Evolutionary conservation across 805 yeast genomes (phyloP), one percentile per base, ranked within the genome.

Genomic region (Pichia ethanolica): DNA sequence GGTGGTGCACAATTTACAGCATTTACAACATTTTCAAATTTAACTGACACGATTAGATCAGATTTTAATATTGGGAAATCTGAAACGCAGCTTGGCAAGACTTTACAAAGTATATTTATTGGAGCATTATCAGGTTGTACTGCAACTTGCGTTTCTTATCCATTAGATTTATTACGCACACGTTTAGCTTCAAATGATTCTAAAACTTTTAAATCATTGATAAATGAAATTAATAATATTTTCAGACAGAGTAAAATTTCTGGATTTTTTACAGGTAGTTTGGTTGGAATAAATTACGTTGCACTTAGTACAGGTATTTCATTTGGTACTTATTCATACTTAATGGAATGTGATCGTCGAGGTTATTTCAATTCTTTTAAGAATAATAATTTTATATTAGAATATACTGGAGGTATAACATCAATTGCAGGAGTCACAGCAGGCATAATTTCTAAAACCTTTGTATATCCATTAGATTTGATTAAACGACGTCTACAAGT

Each of bases 161-260:
- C 99, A 1, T 81, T 88, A 58, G 99, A 93, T 64, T 73, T 89
- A n/a, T 66, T 93, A 40, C 69, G 99, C 46, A 93, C 99, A 0
- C 71, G 96, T 47, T 74, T 89, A 45, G 95, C 89, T 1, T 91
- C 90, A 4, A 81, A 81, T 59, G 67, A 68, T 30, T 48, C 53
- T 3, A 63, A 53, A 40, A 49, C 62, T 9, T 70, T 77, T 39
- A 55, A 66, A n/a, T 64, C 70, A 2, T 50, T 68, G n/a, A 9
- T 46, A 8, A 42, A 41, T 1, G 71, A 77, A n/a, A 66, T 73
- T 61, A 47, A 38, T 5, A 46, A 56, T 1, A 72, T 77, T 12
- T 57, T 59, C 45, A 30, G 42, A 12, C 46, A 48, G 1, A 69
- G 67, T 8, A 81, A 83, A 0, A 0, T 66, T 0, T 14, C 25